Evolutionary conservation across 495 filamentous ascomycete species (phyloP).

Genomic region (Lentithecium fluviatile): DNA sequence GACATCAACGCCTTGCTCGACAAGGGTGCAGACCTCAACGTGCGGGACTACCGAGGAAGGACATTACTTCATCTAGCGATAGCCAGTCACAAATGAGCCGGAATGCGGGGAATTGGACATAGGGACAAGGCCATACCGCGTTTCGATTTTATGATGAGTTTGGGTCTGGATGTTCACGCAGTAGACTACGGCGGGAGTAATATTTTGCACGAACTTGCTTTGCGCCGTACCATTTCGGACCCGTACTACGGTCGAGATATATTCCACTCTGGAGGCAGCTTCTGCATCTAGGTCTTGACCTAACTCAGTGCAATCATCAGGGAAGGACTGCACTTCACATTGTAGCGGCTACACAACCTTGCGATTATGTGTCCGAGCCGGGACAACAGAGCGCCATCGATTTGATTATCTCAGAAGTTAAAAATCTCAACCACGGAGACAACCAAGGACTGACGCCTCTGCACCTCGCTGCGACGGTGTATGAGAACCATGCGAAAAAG

Average conservation of each 20-base stretch:
- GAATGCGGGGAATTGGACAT: too few relatives aligned
- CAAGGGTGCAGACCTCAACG: background rate
- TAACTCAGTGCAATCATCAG: too few relatives aligned
- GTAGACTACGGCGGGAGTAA: conserved; percentile 1
- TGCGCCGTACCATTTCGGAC: too few relatives aligned
- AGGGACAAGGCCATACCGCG: too few relatives aligned
- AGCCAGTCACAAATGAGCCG: too few relatives aligned
- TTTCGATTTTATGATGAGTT: background rate
- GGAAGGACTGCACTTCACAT: background rate
- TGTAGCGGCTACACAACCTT: background rate
- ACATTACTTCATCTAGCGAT: background rate
- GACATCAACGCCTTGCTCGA: background rate
- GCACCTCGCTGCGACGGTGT: conserved; percentile 18
- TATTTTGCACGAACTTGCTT: conserved; percentile 6
- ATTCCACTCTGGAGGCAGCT: too few relatives aligned
- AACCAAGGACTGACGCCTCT: conserved; percentile 19
- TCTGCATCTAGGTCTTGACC: too few relatives aligned
- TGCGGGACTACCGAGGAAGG: background rate
- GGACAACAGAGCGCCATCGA: background rate
- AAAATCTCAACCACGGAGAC: conserved; percentile 10
- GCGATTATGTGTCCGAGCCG: background rate
- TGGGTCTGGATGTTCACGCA: background rate
- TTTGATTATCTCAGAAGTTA: background rate
- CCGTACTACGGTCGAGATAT: too few relatives aligned
- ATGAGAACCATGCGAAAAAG: background rate